Conservation (phyloP, 768 basidiomycete genomes). For the Leccinum rimulosum region DNA sequence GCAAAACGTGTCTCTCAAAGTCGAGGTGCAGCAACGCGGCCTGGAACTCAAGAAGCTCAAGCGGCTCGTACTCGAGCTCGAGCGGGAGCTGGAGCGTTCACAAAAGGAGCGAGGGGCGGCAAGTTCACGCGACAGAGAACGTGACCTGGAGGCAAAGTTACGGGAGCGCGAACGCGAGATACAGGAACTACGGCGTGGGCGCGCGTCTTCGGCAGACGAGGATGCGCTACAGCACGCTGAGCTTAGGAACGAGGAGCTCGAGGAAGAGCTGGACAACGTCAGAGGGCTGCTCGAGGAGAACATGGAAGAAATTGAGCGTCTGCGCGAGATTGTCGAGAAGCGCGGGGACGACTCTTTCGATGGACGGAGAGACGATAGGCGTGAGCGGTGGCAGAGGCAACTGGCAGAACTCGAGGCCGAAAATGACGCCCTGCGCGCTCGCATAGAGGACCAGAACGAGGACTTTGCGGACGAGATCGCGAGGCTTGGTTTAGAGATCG, state of each 20-base stretch:
- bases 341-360: slow-evolving; percentile 43
- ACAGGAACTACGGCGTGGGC: slow-evolving; percentile 59
- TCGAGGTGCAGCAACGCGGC: slow-evolving; percentile 85
- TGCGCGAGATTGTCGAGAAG: slow-evolving; percentile 66
- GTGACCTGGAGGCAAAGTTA: slow-evolving; percentile 74
- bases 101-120: slow-evolving; percentile 49
- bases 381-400: slow-evolving; percentile 45
- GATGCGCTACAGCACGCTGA: slow-evolving; percentile 55
- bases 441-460: slow-evolving; percentile 59
- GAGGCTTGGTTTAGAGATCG: slow-evolving; percentile 60
- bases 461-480: slow-evolving; percentile 67
- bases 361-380: slow-evolving; percentile 39
- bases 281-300: slow-evolving; percentile 75
- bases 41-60: slow-evolving; percentile 91
- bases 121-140: slow-evolving; percentile 50
- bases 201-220: slow-evolving; percentile 42
- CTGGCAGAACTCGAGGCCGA: slow-evolving; percentile 60
- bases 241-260: slow-evolving; percentile 62
- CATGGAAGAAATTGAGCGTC: slow-evolving; percentile 75
- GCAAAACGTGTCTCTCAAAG: slow-evolving; percentile 91
- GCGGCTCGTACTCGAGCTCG: slow-evolving; percentile 81
- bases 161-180: slow-evolving; percentile 72
- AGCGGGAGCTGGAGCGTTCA: slow-evolving; percentile 71
- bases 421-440: slow-evolving; percentile 57
- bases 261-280: slow-evolving; percentile 70